Base-by-base conservation (phyloP, 2,329 filamentous ascomycete species). In the Pestalotiopsis sp. region DNA sequence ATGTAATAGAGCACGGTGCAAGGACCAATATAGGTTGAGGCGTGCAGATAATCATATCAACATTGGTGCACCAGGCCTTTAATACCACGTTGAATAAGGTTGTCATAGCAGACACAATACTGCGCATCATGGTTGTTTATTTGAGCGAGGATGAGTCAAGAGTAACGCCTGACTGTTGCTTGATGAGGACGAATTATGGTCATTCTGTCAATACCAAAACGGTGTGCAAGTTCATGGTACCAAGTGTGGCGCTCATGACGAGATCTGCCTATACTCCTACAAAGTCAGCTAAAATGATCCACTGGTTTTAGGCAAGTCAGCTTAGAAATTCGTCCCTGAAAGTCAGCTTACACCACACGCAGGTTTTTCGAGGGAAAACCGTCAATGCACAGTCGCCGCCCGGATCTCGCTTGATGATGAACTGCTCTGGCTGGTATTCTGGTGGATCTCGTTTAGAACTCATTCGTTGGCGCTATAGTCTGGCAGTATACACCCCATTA, bases 311-410 rank as follows among this genome's bases (percentile, higher is more conserved):
- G 13, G 4, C 4, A 59, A 59, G 57, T 59, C 57, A 59, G 57
- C 57, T 59, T 59, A 59, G 57, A 59, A 4, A 27, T 25, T 1
- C 6, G 57, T 6, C 5, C 31, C 59, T 62, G 31, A 38, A 62
- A 41, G 59, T 62, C 59, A 62, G 59, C 59, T 62, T 62, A 62
- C 59, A 62, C 27, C 59, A 62, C 13, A 62, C 14, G 59, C 1
- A 62, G 31, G 12, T 38, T 38, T 17, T 62, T 62, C 4, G 31
- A 36, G 25, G 9, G 17, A 62, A 4, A 27, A 59, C 17, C 36
- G 59, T 4, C 59, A 41, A 41, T 25, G 20, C 36, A 13, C 14
- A 25, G 13, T 41, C 5, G 20, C 14, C 6, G 5, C 14, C 59
- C 59, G 59, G 59, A 40, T 62, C 14, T 62, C 59, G 59, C 57